Evolutionary conservation across 306 rosid genomes (phyloP), one percentile per base, ranked within the genome.

Genomic region (Malus orientalis): DNA sequence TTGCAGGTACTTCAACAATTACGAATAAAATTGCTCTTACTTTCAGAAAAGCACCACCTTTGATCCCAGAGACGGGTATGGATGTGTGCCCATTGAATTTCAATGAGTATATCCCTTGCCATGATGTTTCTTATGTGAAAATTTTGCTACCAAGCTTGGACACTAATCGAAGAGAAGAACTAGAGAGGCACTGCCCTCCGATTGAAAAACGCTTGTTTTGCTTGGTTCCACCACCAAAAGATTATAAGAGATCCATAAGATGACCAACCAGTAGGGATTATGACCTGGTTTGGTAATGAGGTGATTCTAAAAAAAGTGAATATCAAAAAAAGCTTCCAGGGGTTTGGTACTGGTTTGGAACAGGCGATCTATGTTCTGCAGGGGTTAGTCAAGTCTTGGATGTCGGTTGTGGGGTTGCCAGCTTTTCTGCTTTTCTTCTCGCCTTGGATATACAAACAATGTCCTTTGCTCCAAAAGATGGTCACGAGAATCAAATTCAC

Each of bases 401-500:
- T 83, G 87, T 95, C 81, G 99, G 99, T 55, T 95, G 99, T 76
- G 99, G 97, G 20, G 99, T 92, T 81, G 97, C 99, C 74, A 95
- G 99, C 79, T 95, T 95, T 88, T 85, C 96, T 33, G 99, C 97
- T 40, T 92, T 92, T 89, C 96, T 95, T 82, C 91, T 92, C 79
- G 87, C 93, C 69, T 76, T 90, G 92, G 90, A 81, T 83, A 87
- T 95, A 77, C 89, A 85, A 77, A 87, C 96, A 49, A 90, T 95
- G 99, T 90, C 99, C 42, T 95, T 95, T 87, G 97, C 99, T 55
- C 99, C 99, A 78, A 95, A 92, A 85, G 97, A 95, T 80, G 88
- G 86, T 62, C 99, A 95, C 78, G 97, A 95, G 86, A 92, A 92
- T 81, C 99, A 95, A 81, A 95, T 95, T 79, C 97, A 95, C 72